A percentile compares a stretch with the other conserved stretches of the same genome.
phyloP scores from a whole-genome alignment of 805 yeast genomes.

The Grigorovia jiainica region DNA sequence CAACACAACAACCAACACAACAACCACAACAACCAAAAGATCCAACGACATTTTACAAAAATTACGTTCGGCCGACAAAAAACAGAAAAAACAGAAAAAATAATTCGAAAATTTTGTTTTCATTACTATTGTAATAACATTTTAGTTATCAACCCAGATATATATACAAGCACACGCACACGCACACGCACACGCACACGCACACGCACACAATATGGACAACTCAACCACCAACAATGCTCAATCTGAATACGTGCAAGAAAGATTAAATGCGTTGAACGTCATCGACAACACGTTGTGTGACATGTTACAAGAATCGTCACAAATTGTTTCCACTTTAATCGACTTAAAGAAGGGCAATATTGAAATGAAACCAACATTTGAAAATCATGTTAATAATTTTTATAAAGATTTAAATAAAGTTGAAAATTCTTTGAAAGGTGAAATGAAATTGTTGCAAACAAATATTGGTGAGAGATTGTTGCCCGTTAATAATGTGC shows the following conservation, averaged over 20 bases:
- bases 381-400: constrained; percentile 20
- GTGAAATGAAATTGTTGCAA: constrained; percentile 23
- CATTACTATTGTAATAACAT: too few species aligned
- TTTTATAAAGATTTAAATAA: constrained; percentile 19
- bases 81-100: too few species aligned
- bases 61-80: too few species aligned
- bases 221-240: too few species aligned
- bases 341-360: constrained; percentile 26
- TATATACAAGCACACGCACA: too few species aligned
- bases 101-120: too few species aligned
- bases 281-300: constrained; percentile 21
- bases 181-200: too few species aligned
- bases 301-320: constrained; percentile 20
- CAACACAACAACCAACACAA: too few species aligned
- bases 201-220: too few species aligned
- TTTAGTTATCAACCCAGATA: too few species aligned
- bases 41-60: too few species aligned
- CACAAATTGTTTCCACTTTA: constrained; percentile 23
- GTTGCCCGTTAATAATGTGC: constrained; percentile 23
- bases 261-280: constrained; percentile 21
- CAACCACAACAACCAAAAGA: too few species aligned
- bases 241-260: constrained; percentile 26
- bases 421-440: constrained; percentile 16
- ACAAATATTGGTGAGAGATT: constrained; percentile 24
- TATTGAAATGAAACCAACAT: constrained; percentile 20